Evolutionary conservation across 352 stramenopile species (phyloP).

Genomic region (Peronospora belbahrii): DNA sequence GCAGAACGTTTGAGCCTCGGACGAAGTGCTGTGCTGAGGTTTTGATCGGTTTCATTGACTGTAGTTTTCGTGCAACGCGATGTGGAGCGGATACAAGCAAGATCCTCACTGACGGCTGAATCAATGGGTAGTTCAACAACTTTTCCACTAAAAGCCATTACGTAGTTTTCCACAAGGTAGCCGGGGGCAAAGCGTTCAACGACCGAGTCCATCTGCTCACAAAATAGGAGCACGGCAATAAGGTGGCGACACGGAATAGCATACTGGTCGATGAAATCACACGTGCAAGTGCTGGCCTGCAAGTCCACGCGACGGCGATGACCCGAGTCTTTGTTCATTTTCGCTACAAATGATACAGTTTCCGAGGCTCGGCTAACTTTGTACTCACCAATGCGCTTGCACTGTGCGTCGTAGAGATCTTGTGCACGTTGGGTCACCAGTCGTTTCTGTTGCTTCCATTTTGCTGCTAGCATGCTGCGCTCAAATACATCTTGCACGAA

Average conservation of each 20-base stretch:
- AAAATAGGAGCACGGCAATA: slow-evolving; percentile 50
- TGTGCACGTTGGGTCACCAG: slow-evolving; percentile 40
- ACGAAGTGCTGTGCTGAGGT: background rate
- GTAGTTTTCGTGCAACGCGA: background rate
- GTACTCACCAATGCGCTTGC: slow-evolving; percentile 40
- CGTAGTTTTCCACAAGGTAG: slow-evolving; percentile 42
- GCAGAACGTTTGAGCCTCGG: slow-evolving; percentile 11
- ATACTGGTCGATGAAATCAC: slow-evolving; percentile 48
- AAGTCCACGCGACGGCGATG: slow-evolving; percentile 38
- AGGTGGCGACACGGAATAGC: slow-evolving; percentile 53
- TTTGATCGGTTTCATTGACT: background rate
- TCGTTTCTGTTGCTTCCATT: slow-evolving; percentile 33
- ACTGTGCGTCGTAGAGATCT: slow-evolving; percentile 44
- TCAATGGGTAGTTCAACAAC: slow-evolving; percentile 40
- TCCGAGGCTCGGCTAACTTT: slow-evolving; percentile 44
- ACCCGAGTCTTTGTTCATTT: slow-evolving; percentile 29
- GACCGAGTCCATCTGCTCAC: slow-evolving; percentile 39
- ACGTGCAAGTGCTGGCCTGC: slow-evolving; percentile 36
- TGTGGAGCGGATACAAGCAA: slow-evolving; percentile 8
- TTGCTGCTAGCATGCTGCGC: slow-evolving; percentile 27
- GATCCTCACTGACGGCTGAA: slow-evolving; percentile 18
- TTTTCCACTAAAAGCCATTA: slow-evolving; percentile 27
- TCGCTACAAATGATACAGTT: slow-evolving; percentile 45
- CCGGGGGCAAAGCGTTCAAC: slow-evolving; percentile 32
- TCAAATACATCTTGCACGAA: slow-evolving; percentile 39